Evolutionary conservation across 2,329 filamentous ascomycete genomes (phyloP), one percentile per base, ranked within the genome.

Genomic region (Colletotrichum cuscutae): DNA sequence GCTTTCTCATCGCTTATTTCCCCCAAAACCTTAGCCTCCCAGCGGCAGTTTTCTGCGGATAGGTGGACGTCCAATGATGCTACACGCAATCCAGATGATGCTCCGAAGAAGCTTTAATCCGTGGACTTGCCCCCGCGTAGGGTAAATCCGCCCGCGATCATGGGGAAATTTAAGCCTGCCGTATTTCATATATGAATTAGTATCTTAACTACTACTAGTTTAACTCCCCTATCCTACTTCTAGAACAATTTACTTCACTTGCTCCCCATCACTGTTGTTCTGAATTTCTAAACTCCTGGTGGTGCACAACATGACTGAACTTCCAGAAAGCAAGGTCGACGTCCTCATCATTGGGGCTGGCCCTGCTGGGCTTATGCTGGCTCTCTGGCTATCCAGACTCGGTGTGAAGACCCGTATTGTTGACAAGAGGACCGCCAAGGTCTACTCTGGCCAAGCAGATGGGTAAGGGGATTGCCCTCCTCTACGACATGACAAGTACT

Each of bases 381-480:
- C 84, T 8, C 65, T 82, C 19, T 86, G 84, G 82, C 77, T 86
- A 74, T 80, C 84, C 1, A 80, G 82, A 57, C 80, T 82, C 46
- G 83, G 83, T 11, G 76, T 86, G 69, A 78, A 79, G 28, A 78
- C 84, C 5, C 81, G 84, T n/a, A 83, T 86, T 42, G 78, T 86
- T 8, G 85, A 86, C 76, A 86, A 86, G 77, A 79, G 84, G 24
- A 79, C 80, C 13, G 75, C 78, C 74, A 79, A 83, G 73, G 77
- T 86, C 42, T 83, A 81, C 75, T 80, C 79, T 6, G 84, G 85
- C 1, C 84, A 87, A 74, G 84, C 86, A 32, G 84, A 87, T 72
- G 84, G 86, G 26, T 80, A 81, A 8, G 90, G 93, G 79, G 88
- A 87, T 74, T 89, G 91, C 1, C 92, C 90, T 5, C 13, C 3